These are phyloP conservation scores for Verticillium nonalfalfae DNA, from an alignment of 2,329 filamentous ascomycete genomes.

Conservation along the genomic window DNA sequence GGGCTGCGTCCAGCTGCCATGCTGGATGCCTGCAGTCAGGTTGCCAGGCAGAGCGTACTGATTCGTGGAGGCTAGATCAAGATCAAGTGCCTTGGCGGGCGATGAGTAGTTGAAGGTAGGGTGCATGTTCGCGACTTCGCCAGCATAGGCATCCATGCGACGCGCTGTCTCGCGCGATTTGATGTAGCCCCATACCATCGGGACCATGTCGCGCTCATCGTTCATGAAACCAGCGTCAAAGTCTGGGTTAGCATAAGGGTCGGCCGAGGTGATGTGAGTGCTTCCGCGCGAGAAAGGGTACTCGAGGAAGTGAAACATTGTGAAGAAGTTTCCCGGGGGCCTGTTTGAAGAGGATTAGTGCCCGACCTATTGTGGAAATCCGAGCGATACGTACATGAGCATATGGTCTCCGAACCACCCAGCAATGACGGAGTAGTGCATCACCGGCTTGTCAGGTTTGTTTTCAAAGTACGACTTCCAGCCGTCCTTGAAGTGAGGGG, in stretches of 20 bases:
- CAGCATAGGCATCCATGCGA: slow-evolving; percentile 71
- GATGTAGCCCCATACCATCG: slow-evolving; percentile 81
- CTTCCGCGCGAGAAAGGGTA: slow-evolving; percentile 70
- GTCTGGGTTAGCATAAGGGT: slow-evolving; percentile 69
- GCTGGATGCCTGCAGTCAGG: slow-evolving; percentile 63
- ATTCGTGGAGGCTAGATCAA: slow-evolving; percentile 71
- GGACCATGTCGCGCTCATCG: slow-evolving; percentile 76
- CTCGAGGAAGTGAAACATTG: slow-evolving; percentile 77
- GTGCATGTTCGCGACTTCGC: slow-evolving; percentile 63
- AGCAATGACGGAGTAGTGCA: slow-evolving; percentile 76
- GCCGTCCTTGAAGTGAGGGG: slow-evolving; percentile 64
- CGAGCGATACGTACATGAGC: slow-evolving; percentile 37
- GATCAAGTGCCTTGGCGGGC: slow-evolving; percentile 61
- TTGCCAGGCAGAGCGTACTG: slow-evolving; percentile 69
- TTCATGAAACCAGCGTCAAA: slow-evolving; percentile 84
- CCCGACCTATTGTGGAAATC: background rate
- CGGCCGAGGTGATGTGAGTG: slow-evolving; percentile 64
- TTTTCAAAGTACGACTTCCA: slow-evolving; percentile 82
- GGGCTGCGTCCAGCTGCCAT: slow-evolving; percentile 64
- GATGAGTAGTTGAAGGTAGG: slow-evolving; percentile 69
- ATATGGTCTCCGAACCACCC: slow-evolving; percentile 59
- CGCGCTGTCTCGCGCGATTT: slow-evolving; percentile 75
- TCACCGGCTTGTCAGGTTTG: slow-evolving; percentile 80
- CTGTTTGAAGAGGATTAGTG: slow-evolving; percentile 41
- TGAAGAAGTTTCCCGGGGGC: slow-evolving; percentile 74